Conservation (phyloP, 805 yeast species). For the Maudiozyma barnettii region DNA sequence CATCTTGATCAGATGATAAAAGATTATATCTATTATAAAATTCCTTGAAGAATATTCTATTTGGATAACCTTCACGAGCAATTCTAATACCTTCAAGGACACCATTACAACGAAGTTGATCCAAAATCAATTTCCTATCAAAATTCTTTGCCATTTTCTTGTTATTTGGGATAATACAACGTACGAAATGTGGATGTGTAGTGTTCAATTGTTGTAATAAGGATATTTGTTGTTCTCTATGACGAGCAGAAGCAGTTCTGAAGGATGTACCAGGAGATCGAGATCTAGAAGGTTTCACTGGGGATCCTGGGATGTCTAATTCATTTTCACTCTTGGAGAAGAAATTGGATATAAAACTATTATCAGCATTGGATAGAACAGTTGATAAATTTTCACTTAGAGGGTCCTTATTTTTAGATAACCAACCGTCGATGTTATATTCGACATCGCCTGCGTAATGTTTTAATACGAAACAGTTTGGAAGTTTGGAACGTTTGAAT, state of each 20-base stretch:
- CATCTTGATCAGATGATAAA: constrained; percentile 40
- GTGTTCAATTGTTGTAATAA: constrained; percentile 62
- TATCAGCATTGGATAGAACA: constrained; percentile 48
- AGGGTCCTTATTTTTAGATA: constrained; percentile 91
- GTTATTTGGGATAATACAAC: constrained; percentile 89
- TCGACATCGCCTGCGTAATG: constrained; percentile 98
- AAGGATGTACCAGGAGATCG: constrained; percentile 9
- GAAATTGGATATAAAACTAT: constrained; percentile 45
- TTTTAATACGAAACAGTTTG: constrained; percentile 70
- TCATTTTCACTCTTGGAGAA: constrained; percentile 30
- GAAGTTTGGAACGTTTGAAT: constrained; percentile 64
- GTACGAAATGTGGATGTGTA: constrained; percentile 93
- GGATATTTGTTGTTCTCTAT: constrained; percentile 69
- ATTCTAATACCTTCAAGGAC: constrained; percentile 96
- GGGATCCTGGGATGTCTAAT: neutral
- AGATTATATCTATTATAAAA: constrained; percentile 69
- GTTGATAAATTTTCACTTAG: constrained; percentile 64
- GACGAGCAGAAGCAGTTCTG: constrained; percentile 74
- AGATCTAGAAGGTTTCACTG: neutral
- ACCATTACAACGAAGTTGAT: constrained; percentile 92
- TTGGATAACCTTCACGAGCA: constrained; percentile 95
- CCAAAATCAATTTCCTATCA: constrained; percentile 68
- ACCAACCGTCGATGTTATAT: constrained; percentile 85
- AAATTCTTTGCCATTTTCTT: constrained; percentile 60
- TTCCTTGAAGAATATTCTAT: constrained; percentile 74